A percentile compares a stretch with the other conserved stretches of the same genome.
phyloP scores from a whole-genome alignment of 2,329 filamentous ascomycete species.

The Sarocladium strictum region DNA sequence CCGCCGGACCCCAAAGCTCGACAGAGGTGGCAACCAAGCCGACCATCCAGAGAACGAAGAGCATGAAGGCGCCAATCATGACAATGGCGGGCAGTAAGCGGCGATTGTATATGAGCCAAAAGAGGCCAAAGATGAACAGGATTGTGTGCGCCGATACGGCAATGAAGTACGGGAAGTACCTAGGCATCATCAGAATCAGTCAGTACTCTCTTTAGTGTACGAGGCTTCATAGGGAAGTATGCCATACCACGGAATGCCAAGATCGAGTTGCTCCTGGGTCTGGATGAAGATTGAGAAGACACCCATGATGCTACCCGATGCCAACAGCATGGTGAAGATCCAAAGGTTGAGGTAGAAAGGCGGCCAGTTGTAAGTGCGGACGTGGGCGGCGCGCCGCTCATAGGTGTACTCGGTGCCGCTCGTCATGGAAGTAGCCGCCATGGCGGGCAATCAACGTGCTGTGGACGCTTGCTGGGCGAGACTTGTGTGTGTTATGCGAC shows the following conservation, averaged over 20 bases:
- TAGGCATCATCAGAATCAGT: conserved; percentile 22
- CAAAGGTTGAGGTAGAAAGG: conserved; percentile 61
- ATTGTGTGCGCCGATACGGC: conserved; percentile 54
- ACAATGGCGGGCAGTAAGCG: conserved; percentile 56
- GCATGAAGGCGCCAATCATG: conserved; percentile 58
- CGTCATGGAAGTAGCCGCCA: conserved; percentile 27
- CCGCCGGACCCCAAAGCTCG: conserved; percentile 56
- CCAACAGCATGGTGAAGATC: conserved; percentile 60
- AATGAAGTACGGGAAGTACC: conserved; percentile 65
- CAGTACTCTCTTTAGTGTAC: not conserved
- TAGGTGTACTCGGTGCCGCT: conserved; percentile 37
- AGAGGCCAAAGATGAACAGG: conserved; percentile 58
- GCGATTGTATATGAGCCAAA: conserved; percentile 56
- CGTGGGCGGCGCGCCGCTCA: conserved; percentile 29
- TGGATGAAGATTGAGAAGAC: conserved; percentile 55
- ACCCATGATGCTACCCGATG: conserved; percentile 53
- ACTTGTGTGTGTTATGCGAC: no score
- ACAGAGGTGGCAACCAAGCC: conserved; percentile 57
- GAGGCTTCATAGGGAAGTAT: not conserved
- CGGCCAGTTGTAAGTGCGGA: conserved; percentile 63
- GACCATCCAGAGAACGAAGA: conserved; percentile 63
- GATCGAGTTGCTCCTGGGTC: conserved; percentile 47
- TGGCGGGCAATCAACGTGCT: conserved; percentile 12
- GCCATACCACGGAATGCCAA: conserved; percentile 55
- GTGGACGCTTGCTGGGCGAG: no score